These are phyloP conservation scores for Euphrasia arctica DNA, from an alignment of 305 asterid genomes.

Conservation along the genomic window DNA sequence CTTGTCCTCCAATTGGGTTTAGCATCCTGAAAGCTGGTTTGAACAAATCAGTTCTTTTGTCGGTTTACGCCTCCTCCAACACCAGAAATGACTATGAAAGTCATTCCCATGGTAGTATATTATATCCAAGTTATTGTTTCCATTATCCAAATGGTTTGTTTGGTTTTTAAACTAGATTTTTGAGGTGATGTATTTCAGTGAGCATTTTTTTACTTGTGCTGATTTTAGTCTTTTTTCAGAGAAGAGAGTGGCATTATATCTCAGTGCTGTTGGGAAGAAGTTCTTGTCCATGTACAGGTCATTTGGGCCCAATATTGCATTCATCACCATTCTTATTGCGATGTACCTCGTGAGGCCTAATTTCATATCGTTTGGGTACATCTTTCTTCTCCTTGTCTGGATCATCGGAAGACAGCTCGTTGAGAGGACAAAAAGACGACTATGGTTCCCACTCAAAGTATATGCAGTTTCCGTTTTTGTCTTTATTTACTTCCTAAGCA, in stretches of 20 bases:
- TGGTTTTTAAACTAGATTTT: slow-evolving; percentile 21
- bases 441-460: slow-evolving; percentile 89
- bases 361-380: slow-evolving; percentile 73
- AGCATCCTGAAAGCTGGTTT: slow-evolving; percentile 90
- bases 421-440: slow-evolving; percentile 68
- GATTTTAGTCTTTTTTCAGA: slow-evolving; percentile 50
- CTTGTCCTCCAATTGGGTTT: slow-evolving; percentile 84
- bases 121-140: slow-evolving; percentile 26
- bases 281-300: slow-evolving; percentile 81
- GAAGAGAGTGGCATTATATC: slow-evolving; percentile 80
- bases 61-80: slow-evolving; percentile 73
- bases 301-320: slow-evolving; percentile 87
- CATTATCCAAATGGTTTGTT: slow-evolving; percentile 29
- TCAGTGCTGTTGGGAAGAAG: slow-evolving; percentile 78
- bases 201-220: slow-evolving; percentile 12
- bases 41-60: slow-evolving; percentile 90
- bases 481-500: slow-evolving; percentile 68
- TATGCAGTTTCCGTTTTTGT: slow-evolving; percentile 69
- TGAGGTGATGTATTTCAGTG: slow-evolving; percentile 2
- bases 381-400: slow-evolving; percentile 93
- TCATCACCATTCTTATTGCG: slow-evolving; percentile 76
- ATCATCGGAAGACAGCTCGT: slow-evolving; percentile 85
- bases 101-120: slow-evolving; percentile 67
- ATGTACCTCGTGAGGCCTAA: slow-evolving; percentile 79
- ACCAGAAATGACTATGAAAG: slow-evolving; percentile 48